phyloP scores from a whole-genome alignment of 2,329 filamentous ascomycete genomes.

The Albifimbria verrucaria region DNA sequence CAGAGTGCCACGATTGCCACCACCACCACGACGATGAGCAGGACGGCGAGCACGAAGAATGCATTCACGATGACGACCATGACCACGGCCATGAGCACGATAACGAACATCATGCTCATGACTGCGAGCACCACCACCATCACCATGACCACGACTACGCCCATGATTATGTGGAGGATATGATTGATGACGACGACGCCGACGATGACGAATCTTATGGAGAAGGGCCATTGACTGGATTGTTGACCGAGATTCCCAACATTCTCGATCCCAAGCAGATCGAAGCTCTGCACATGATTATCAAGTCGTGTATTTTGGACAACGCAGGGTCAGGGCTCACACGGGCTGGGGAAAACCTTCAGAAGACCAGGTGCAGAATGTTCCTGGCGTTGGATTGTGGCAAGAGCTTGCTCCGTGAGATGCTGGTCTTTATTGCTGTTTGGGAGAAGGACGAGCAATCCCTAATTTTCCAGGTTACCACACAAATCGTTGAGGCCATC shows the following conservation, averaged over 20 bases:
- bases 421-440: slow-evolving; percentile 93
- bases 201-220: slow-evolving; percentile 77
- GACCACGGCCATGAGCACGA: slow-evolving; percentile 13
- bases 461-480: slow-evolving; percentile 93
- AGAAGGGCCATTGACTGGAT: slow-evolving; percentile 74
- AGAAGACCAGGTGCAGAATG: slow-evolving; percentile 86
- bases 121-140: slow-evolving; percentile 27
- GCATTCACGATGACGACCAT: slow-evolving; percentile 6
- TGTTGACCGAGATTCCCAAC: slow-evolving; percentile 90
- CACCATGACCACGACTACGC: slow-evolving; percentile 33
- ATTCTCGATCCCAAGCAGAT: slow-evolving; percentile 94
- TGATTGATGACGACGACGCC: slow-evolving; percentile 64
- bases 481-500: slow-evolving; percentile 91
- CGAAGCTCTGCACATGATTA: slow-evolving; percentile 93
- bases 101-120: slow-evolving; percentile 15
- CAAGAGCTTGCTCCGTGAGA: slow-evolving; percentile 81
- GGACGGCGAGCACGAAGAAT: slow-evolving; percentile 35
- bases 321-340: slow-evolving; percentile 69
- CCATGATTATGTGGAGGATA: slow-evolving; percentile 49
- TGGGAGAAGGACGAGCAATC: slow-evolving; percentile 95
- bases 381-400: slow-evolving; percentile 87
- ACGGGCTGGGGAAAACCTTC: slow-evolving; percentile 72
- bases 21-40: slow-evolving; percentile 41
- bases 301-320: slow-evolving; percentile 91
- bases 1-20: slow-evolving; percentile 28